A percentile compares a stretch with the other conserved stretches of the same genome.
Conservation (phyloP, 805 yeast genomes). For the Sugiyamaella chiloensis region DNA sequence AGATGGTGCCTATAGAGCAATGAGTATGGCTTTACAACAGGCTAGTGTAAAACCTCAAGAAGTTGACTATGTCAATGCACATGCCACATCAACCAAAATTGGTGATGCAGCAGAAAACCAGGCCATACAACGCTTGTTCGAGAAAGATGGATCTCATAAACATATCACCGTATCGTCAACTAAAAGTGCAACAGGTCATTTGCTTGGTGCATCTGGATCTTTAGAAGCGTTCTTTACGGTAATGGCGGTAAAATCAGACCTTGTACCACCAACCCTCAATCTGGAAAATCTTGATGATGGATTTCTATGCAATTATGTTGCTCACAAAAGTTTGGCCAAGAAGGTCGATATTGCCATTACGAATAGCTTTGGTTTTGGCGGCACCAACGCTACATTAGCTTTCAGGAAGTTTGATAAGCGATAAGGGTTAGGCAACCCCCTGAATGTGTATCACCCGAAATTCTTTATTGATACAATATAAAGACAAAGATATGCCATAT, state of each 20-base stretch:
- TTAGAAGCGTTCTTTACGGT: constrained; percentile 84
- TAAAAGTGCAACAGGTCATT: constrained; percentile 91
- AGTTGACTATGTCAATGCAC: constrained; percentile 86
- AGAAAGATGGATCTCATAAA: constrained; percentile 31
- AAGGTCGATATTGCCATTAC: constrained; percentile 60
- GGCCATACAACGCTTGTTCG: constrained; percentile 59
- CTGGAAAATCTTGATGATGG: constrained; percentile 52
- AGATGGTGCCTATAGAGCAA: constrained; percentile 78
- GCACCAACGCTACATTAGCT: constrained; percentile 75
- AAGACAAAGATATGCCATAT: too few relatives aligned
- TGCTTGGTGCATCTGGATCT: constrained; percentile 94
- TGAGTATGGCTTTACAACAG: constrained; percentile 64
- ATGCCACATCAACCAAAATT: constrained; percentile 87
- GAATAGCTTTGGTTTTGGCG: constrained; percentile 97
- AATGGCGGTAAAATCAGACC: constrained; percentile 53
- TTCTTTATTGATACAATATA: too few relatives aligned
- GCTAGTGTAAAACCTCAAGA: constrained; percentile 47
- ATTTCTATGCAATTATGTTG: constrained; percentile 58
- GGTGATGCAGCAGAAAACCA: constrained; percentile 87
- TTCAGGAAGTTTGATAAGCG: constrained; percentile 21
- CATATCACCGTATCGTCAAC: constrained; percentile 61
- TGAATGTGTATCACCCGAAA: too few relatives aligned
- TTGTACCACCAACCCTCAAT: constrained; percentile 80
- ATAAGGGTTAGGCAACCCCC: constrained; percentile 10
- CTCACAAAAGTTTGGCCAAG: constrained; percentile 41